A percentile compares a stretch with the other conserved stretches of the same genome.
These are phyloP conservation scores for Platanthera zijinensis DNA, from an alignment of 106 monocot genomes.

Conservation along the genomic window DNA sequence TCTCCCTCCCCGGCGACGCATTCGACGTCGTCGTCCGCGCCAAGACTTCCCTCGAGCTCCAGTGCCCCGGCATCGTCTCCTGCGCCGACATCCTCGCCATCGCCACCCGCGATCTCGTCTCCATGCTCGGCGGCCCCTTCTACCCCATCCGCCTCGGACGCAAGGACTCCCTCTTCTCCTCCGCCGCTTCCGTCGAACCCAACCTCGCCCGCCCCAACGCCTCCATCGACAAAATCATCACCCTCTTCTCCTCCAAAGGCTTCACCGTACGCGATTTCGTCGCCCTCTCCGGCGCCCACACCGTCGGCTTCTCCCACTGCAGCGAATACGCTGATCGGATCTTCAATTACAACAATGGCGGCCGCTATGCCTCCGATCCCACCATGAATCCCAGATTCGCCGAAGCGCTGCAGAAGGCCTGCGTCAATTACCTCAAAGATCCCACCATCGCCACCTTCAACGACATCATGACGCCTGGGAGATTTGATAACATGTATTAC, in stretches of 20 bases:
- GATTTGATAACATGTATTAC: slow-evolving; percentile 41
- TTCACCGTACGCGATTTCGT: slow-evolving; percentile 35
- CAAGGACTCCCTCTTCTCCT: slow-evolving; percentile 34
- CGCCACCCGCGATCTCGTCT: slow-evolving; percentile 51
- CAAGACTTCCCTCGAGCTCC: slow-evolving; percentile 57
- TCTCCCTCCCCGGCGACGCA: slow-evolving; percentile 57
- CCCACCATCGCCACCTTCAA: slow-evolving; percentile 45
- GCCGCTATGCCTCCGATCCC: slow-evolving; percentile 18
- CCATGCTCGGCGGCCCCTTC: slow-evolving; percentile 62
- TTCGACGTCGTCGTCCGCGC: slow-evolving; percentile 66
- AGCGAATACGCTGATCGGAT: slow-evolving; percentile 37
- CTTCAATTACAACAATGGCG: slow-evolving; percentile 13
- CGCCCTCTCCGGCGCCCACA: slow-evolving; percentile 54
- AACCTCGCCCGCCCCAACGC: slow-evolving; percentile 26
- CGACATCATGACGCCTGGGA: slow-evolving; percentile 27
- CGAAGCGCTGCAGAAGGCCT: slow-evolving; percentile 27
- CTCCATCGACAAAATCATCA: slow-evolving; percentile 24
- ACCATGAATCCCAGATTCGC: slow-evolving; percentile 26
- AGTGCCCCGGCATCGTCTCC: slow-evolving; percentile 84
- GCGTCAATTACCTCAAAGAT: slow-evolving; percentile 22
- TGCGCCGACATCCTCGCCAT: slow-evolving; percentile 88
- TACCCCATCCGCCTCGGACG: slow-evolving; percentile 35
- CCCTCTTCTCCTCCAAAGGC: slow-evolving; percentile 22
- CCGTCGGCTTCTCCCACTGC: slow-evolving; percentile 56
- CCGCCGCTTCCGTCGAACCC: slow-evolving; percentile 11